Evolutionary conservation across 371 early-diverging fungal genomes (phyloP), one percentile per base, ranked within the genome.

Genomic region (Mucor saturninus): DNA sequence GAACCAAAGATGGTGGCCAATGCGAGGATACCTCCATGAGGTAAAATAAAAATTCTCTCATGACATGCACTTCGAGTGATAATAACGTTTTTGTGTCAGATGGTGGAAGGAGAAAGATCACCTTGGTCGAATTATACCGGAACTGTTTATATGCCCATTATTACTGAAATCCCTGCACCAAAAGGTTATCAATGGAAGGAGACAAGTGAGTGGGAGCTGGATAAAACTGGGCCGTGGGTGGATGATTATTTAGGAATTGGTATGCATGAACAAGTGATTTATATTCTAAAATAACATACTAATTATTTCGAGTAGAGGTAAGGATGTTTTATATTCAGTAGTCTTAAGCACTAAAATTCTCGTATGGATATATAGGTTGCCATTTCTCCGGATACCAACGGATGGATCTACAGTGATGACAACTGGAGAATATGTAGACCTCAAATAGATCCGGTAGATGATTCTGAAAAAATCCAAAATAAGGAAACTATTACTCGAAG

Each of bases 401-500:
- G 75, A 10, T 75, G 75, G 75, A 53, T 72, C 11, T 75, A 75
- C 37, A 63, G 58, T 9, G 73, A 75, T 48, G 51, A 69, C 35
- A 35, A 62, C 15, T 62, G 67, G 73, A 64, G 50, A 2, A 46
- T 68, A 1, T 60, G 60, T 11, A 42, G 35, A 21, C 56, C 71
- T 42, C 50, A 63, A 30, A 29, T 29, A 4, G 38, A 45, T 5
- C 62, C 62, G 37, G 54, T 54, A 37, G 54, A 61, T 11, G 32
- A 40, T 21, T 50, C 50, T n/a, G 50, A 54, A 2, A 59, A 54
- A 8, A 50, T 51, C 10, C 64, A 60, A 3, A 32, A 54, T 54
- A 43, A 38, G 4, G 57, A 50, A 46, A 39, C 45, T 9, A 38
- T 57, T 5, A 69, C 72, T 35, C 40, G 72, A 40, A 59, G 63